Evolutionary conservation across 2,329 filamentous ascomycete species (phyloP), one percentile per base, ranked within the genome.

Genomic region (Fusarium multiceps): DNA sequence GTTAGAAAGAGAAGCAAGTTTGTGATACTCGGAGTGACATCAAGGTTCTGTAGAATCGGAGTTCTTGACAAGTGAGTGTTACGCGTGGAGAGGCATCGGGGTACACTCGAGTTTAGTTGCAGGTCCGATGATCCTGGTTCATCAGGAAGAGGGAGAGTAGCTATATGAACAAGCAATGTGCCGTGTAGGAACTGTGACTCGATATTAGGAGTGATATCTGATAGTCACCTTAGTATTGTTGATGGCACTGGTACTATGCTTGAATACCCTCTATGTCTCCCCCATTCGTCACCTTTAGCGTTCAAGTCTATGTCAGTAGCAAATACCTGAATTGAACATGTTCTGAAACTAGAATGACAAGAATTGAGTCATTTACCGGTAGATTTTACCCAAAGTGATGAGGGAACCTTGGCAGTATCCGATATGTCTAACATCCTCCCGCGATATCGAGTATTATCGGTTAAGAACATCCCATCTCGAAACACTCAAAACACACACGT

Each of bases 11-110:
- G 34, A n/a, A n/a, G 18, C 18, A 37, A 37, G 18, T 37, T n/a
- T 37, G 5, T 23, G 30, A 55, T 30, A n/a, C 10, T 13, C 18
- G 7, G 23, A 43, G 48, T 48, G n/a, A 34, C 14, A 27, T 45
- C 34, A 34, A 51, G 13, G 32, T 27, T 34, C 32, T 42, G 55
- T 23, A 56, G 57, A 54, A 59, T 61, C 51, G 43, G 47, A 60
- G 62, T 69, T 56, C 49, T 12, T 56, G 40, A 53, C 49, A 56
- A 42, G 55, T 53, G 59, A 62, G 42, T 43, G 56, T 47, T 64
- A 58, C 34, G 18, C 45, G 48, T 57, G 48, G 59, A n/a, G 37
- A 56, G 30, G 57, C 16, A 61, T n/a, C 54, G 27, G 41, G 12
- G 30, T 47, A 43, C 30, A 34, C 40, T 54, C 46, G 40, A 48